phyloP scores from a whole-genome alignment of 2,329 filamentous ascomycete genomes.

The Colletotrichum tropicicola region DNA sequence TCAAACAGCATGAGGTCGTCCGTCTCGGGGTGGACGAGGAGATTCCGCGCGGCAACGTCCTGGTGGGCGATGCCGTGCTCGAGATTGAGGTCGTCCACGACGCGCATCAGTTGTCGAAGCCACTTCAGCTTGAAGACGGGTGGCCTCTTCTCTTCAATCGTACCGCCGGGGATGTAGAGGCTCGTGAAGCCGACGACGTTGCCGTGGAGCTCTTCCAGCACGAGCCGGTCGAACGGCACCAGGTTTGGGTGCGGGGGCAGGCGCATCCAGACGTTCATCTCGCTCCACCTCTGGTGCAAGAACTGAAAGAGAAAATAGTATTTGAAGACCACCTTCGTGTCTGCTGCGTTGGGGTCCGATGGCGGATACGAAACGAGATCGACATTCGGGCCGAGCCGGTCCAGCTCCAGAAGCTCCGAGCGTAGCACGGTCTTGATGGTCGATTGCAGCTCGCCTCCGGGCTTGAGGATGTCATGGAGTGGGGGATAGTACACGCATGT shows the following conservation, averaged over 20 bases:
- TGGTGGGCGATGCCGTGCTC: slow-evolving; percentile 46
- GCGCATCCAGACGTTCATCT: slow-evolving; percentile 45
- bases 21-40: slow-evolving; percentile 43
- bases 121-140: slow-evolving; percentile 34
- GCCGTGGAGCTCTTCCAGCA: slow-evolving; percentile 43
- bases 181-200: slow-evolving; percentile 47
- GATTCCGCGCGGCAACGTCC: slow-evolving; percentile 47
- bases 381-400: not conserved
- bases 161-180: not conserved
- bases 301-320: slow-evolving; percentile 22
- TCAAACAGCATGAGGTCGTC: slow-evolving; percentile 46
- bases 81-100: slow-evolving; percentile 49
- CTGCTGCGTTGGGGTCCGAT: not conserved
- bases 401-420: not conserved
- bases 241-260: slow-evolving; percentile 47
- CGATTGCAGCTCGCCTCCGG: slow-evolving; percentile 31
- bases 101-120: slow-evolving; percentile 44
- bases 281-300: slow-evolving; percentile 39
- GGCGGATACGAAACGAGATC: not conserved
- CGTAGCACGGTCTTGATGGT: slow-evolving; percentile 21
- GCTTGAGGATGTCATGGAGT: slow-evolving; percentile 30
- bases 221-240: slow-evolving; percentile 44
- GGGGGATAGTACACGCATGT: slow-evolving; percentile 36
- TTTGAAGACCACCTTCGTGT: not conserved
- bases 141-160: not conserved